Evolutionary conservation across 2,329 filamentous ascomycete species (phyloP), one percentile per base, ranked within the genome.

Genomic region (Paecilomyces variotii): DNA sequence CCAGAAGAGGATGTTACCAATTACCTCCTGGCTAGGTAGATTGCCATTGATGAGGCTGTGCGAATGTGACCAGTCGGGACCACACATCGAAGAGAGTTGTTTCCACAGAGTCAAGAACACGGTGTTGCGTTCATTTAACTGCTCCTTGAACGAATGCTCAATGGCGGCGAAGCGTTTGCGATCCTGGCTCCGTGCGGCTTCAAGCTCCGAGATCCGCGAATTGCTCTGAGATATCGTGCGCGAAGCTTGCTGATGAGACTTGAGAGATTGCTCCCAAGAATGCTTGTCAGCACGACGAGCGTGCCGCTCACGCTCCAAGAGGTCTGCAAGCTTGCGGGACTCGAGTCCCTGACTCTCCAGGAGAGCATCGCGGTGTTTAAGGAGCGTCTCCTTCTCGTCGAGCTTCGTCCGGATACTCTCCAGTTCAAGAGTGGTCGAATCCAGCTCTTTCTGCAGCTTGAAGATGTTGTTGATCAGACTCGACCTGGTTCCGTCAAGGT

Each of bases 31-130:
- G 11, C 88, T 91, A 0, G 92, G 91, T 5, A 96, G 78, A 60
- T 93, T 89, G 24, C 91, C 90, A 67, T 94, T 93, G 69, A 97
- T 89, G 26, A 96, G 84, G 58, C 88, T 88, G 73, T 97, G 92
- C 67, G 88, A 86, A 72, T 96, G 89, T 3, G 89, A 85, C 93
- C 94, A 99, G 69, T 97, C 94, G 0, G 86, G 83, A 10, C 94
- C 94, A 67, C 94, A 97, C 51, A 97, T 82, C 0, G 85, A 82
- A 2, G 90, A 92, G 7, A 99, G 82, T 53, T 89, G 84, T 62
- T 93, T 93, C 94, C 94, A 99, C 4, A 97, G 79, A n/a, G 86
- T 82, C 25, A 97, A 83, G 19, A 97, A 82, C 56, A 99, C 80
- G 60, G 90, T 88, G 75, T 97, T 97, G 57, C 94, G 87, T 75